Evolutionary conservation across 352 stramenopile species (phyloP).

Genomic region (Phytophthora sansomeana): DNA sequence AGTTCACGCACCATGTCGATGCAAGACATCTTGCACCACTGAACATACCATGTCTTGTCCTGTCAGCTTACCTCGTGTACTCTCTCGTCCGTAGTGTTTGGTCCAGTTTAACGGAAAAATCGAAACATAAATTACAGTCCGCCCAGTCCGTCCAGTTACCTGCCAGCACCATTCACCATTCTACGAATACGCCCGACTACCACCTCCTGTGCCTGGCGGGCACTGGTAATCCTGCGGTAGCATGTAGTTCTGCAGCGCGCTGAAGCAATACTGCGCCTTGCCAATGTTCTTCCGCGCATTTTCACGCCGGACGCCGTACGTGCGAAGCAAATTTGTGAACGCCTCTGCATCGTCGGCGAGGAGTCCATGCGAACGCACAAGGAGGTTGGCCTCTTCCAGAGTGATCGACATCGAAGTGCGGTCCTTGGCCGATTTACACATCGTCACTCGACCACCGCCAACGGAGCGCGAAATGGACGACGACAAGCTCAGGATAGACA

Average conservation of each 20-base stretch:
- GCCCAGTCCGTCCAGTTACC: constrained; percentile 13
- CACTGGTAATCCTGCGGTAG: constrained; percentile 82
- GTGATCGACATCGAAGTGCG: constrained; percentile 98
- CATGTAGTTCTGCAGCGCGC: constrained; percentile 84
- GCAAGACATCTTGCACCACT: constrained; percentile 62
- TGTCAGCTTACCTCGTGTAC: constrained; percentile 6
- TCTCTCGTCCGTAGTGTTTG: constrained; percentile 24
- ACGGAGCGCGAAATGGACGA: constrained; percentile 79
- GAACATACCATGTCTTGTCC: constrained; percentile 17
- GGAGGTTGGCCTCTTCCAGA: constrained; percentile 89
- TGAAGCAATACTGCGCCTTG: constrained; percentile 88
- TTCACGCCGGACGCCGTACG: constrained; percentile 80
- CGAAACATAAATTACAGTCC: constrained; percentile 38
- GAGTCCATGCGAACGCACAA: constrained; percentile 66
- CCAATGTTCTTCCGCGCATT: constrained; percentile 91
- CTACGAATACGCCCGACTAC: constrained; percentile 69
- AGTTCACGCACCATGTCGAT: constrained; percentile 72
- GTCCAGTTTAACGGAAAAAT: constrained; percentile 32
- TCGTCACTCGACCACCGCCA: constrained; percentile 92
- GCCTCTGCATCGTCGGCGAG: constrained; percentile 54
- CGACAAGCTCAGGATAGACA: constrained; percentile 82
- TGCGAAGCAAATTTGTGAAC: constrained; percentile 75
- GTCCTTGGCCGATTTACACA: constrained; percentile 98
- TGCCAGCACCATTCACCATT: not conserved
- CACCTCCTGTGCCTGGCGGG: constrained; percentile 80